Base-by-base conservation (phyloP, 1,139 yeast species). In the Zygoascus hellenicus region DNA sequence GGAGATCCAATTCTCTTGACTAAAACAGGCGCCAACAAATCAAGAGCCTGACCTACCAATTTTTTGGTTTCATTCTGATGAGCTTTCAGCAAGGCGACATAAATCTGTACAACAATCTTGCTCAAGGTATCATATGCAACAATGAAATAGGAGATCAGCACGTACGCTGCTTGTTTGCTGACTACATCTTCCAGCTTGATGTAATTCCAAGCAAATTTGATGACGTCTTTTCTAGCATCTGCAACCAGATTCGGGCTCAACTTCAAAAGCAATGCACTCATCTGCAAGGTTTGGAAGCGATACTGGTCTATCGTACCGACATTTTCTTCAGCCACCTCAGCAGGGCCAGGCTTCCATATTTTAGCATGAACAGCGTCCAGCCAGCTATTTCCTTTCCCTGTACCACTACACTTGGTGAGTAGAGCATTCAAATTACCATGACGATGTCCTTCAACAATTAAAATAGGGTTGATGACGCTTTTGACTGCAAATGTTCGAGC, bases 131-230 rank as follows among this genome's bases (percentile, higher is more conserved):
- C 97, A 62, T 82, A 94, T 0, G 86, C 84, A 1, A 90, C 77
- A 52, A 94, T 89, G 63, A 90, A 94, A 61, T 82, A 81, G 0
- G 96, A 77, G 1, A 95, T 88, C 1, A 94, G 80, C 34, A 89
- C 89, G 63, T 90, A 90, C 0, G 97, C 97, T 3, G 94, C 87
- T 58, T 89, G 96, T 62, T 94, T 94, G 37, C 95, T 82, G 46
- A 89, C 79, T 49, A 82, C 78, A 61, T 94, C 99, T 55, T 90
- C 97, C 41, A 90, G 69, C 57, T 88, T 88, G 60, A 92, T 84
- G 60, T 83, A 87, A 56, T 86, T 86, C 98, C 98, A 94, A 56
- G 92, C 86, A 68, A 90, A 92, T 63, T 88, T 89, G 65, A 92
- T 87, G 41, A 92, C 79, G 57, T 89, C 96, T 59, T 89, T 92